Percentiles rank a stretch among this genome's conserved stretches.
Conservation (phyloP, 352 stramenopile genomes). For the Pythium scleroteichum region DNA sequence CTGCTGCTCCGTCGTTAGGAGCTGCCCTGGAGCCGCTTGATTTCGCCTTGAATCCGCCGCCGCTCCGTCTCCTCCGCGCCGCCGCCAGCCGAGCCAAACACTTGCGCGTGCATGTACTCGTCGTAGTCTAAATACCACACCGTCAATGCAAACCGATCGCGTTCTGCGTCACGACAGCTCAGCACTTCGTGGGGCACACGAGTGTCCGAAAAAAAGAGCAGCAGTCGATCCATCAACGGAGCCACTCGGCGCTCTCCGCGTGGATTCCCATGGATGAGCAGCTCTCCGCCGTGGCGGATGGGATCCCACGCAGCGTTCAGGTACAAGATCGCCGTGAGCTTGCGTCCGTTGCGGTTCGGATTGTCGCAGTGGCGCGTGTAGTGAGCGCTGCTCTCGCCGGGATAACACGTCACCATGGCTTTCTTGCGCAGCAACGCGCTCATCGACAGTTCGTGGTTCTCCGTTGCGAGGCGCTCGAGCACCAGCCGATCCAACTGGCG, state of each 20-base stretch:
- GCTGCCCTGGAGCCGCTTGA: conserved; percentile 6
- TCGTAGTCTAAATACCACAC: conserved; percentile 67
- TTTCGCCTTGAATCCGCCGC: conserved; percentile 21
- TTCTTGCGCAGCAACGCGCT: conserved; percentile 42
- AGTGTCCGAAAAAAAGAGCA: conserved; percentile 53
- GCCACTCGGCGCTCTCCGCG: background rate
- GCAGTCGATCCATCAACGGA: conserved; percentile 32
- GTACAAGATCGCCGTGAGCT: conserved; percentile 59
- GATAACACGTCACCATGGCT: conserved; percentile 57
- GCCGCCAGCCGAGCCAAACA: conserved; percentile 28
- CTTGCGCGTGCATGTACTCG: conserved; percentile 48
- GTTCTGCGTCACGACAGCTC: conserved; percentile 9
- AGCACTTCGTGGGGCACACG: conserved; percentile 52
- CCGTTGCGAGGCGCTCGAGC: conserved; percentile 29
- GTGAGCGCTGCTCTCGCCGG: conserved; percentile 30
- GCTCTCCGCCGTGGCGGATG: conserved; percentile 33
- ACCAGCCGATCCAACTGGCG: conserved; percentile 44
- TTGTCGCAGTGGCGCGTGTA: conserved; percentile 62
- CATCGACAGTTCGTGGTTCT: conserved; percentile 31
- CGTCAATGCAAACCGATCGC: conserved; percentile 48
- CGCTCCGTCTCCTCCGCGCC: conserved; percentile 9
- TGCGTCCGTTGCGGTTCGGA: conserved; percentile 46
- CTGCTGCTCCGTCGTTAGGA: conserved; percentile 14
- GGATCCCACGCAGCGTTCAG: conserved; percentile 40
- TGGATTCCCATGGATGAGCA: conserved; percentile 30